Evolutionary conservation across 768 basidiomycete genomes (phyloP), one percentile per base, ranked within the genome.

Genomic region (Chalciporus sphaerocephalus): DNA sequence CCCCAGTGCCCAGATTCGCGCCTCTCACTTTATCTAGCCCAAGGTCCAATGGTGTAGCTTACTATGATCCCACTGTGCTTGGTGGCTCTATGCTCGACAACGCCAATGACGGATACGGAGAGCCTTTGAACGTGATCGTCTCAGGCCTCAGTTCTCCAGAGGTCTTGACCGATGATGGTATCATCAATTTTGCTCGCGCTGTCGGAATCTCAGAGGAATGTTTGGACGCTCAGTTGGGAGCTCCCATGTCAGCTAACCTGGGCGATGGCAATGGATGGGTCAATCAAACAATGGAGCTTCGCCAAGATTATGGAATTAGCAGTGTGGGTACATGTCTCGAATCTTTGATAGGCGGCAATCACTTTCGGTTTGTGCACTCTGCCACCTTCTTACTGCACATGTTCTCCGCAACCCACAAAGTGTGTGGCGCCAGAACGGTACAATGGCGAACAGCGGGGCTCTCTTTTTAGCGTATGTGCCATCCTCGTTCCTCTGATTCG

Each of bases 401-500:
- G 22, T 32, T 12, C 30, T 4, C n/a, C 34, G 33, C 23, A 28
- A 16, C 27, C 35, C 17, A 15, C 16, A 12, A 51, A 80, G 80
- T 12, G 68, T 79, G 5, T 84, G 60, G 60, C 72, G 72, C 33
- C 83, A 86, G 60, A 79, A 84, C 50, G 83, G 83, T 1, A 58
- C 75, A 3, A 17, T 23, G 13, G 83, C 81, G 2, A 28, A 73
- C 40, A 76, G 61, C 24, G 68, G 69, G 1, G 73, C 75, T 4
- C 59, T 84, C 22, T 87, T 86, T 62, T 68, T 81, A 16, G 79
- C 78, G n/a, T n/a, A n/a, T n/a, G n/a, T n/a, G n/a, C n/a, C n/a
- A n/a, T n/a, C n/a, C n/a, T n/a, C n/a, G n/a, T n/a, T n/a, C n/a
- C n/a, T n/a, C n/a, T n/a, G n/a, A n/a, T n/a, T n/a, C n/a, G n/a